phyloP scores from a whole-genome alignment of 768 basidiomycete species.

The Boletus pseudopeckii region DNA sequence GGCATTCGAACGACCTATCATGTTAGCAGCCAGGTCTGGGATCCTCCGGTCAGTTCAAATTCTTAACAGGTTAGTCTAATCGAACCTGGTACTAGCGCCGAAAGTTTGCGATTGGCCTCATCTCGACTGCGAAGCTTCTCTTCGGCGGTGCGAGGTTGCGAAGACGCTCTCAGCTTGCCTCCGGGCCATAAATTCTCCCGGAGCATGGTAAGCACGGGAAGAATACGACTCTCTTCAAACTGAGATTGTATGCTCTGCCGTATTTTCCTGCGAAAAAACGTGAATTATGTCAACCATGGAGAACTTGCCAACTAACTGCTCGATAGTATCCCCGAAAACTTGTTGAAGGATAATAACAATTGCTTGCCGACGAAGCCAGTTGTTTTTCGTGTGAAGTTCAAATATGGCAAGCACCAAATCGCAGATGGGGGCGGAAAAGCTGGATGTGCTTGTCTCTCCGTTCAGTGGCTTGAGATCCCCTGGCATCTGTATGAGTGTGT shows the following conservation, averaged over 20 bases:
- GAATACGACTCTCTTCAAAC: conserved; percentile 66
- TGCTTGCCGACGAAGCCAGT: conserved; percentile 93
- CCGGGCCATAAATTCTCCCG: conserved; percentile 81
- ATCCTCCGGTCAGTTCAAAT: not conserved
- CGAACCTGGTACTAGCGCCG: conserved; percentile 86
- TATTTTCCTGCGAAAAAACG: conserved; percentile 61
- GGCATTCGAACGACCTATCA: conserved; percentile 97
- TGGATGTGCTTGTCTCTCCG: conserved; percentile 84
- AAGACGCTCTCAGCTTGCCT: conserved; percentile 64
- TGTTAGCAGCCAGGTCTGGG: conserved; percentile 89
- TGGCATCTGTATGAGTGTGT: conserved; percentile 67
- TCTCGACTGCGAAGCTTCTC: conserved; percentile 80
- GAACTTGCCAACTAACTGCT: conserved; percentile 56
- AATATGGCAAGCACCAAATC: conserved; percentile 92
- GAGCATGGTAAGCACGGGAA: conserved; percentile 63
- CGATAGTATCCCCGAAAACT: conserved; percentile 92
- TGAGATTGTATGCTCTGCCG: conserved; percentile 69
- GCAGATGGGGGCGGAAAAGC: conserved; percentile 91
- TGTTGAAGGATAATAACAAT: conserved; percentile 97
- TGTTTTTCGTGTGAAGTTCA: conserved; percentile 92
- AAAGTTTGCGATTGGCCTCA: conserved; percentile 87
- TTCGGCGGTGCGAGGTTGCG: conserved; percentile 66
- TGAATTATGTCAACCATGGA: not conserved
- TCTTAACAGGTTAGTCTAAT: not conserved
- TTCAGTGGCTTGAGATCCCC: conserved; percentile 78